Evolutionary conservation across 441 rosid genomes (phyloP), one percentile per base, ranked within the genome.

Genomic region (Adansonia gregorii): DNA sequence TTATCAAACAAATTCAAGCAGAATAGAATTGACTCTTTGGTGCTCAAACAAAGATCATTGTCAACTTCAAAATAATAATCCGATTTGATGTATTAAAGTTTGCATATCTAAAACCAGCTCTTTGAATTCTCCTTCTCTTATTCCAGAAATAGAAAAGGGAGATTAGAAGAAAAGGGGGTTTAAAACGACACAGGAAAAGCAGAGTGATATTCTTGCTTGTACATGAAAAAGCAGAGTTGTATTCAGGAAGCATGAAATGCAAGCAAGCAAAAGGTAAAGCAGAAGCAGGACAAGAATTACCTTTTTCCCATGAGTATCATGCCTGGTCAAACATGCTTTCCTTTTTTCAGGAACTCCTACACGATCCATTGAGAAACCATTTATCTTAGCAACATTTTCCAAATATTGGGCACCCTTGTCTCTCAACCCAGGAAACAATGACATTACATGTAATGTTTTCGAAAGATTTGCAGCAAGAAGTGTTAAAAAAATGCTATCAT

Each of bases 401-500:
- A 96, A 81, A 86, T 92, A 92, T 82, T 82, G 82, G n/a, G 82
- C 81, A 80, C 91, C 93, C 45, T 76, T 82, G 58, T 90, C 90
- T 79, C 89, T 82, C 85, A 94, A 76, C 65, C 97, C 97, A 27
- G 97, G 98, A 75, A 91, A 96, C 80, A 93, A 51, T 46, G 93
- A 83, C 81, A 91, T 73, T 69, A 94, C 81, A 54, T 71, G 82
- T 24, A 97, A 87, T 59, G 83, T 76, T 79, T 83, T 80, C 24
- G 93, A 90, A 58, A 88, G 76, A 80, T 55, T 86, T 73, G 92
- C 90, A 80, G 84, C 85, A 82, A 84, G 82, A 76, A 93, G 85
- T 24, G 98, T 83, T 75, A 87, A 74, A 72, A 92, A 92, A 63
- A 93, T 73, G 85, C 98, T 94, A 81, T 96, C 98, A 87, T 96